phyloP scores from a whole-genome alignment of 257 asterid genomes.

The Penstemon eatonii region DNA sequence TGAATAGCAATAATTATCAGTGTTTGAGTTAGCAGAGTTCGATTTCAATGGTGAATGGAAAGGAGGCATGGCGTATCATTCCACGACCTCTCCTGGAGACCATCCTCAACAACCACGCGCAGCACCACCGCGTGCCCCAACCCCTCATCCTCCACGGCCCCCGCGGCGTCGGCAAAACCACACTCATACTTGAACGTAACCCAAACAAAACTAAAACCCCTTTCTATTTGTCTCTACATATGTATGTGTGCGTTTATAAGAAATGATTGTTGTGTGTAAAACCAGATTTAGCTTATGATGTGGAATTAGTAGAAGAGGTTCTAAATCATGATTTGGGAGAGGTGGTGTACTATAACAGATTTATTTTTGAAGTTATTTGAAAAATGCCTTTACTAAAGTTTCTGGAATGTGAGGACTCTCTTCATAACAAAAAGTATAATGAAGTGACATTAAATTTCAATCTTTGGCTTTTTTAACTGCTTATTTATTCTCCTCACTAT shows the following conservation, averaged over 20 bases:
- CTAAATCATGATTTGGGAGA: conserved; percentile 9
- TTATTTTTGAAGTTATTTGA: conserved; percentile 7
- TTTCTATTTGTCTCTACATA: not conserved
- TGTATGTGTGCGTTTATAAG: not conserved
- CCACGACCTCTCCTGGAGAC: conserved; percentile 90
- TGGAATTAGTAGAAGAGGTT: conserved; percentile 18
- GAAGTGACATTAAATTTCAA: not conserved
- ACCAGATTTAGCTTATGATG: conserved; percentile 2
- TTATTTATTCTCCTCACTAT: not conserved
- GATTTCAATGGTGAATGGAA: conserved; percentile 50
- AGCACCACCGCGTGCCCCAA: conserved; percentile 87
- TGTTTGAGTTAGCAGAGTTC: too few relatives aligned
- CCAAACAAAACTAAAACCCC: not conserved
- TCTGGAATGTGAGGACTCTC: conserved; percentile 14
- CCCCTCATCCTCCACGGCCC: conserved; percentile 97
- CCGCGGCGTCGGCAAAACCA: conserved; percentile 97
- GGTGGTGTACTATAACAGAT: not conserved
- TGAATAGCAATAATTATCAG: too few relatives aligned
- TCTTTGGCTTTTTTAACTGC: not conserved
- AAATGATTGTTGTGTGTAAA: not conserved
- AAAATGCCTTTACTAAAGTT: conserved; percentile 7
- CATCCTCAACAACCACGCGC: conserved; percentile 86
- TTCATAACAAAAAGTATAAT: not conserved
- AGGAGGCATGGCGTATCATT: conserved; percentile 78
- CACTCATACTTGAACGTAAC: conserved; percentile 84